Evolutionary conservation across 306 rosid genomes (phyloP), one percentile per base, ranked within the genome.

Genomic region (Hippophae tibetana): DNA sequence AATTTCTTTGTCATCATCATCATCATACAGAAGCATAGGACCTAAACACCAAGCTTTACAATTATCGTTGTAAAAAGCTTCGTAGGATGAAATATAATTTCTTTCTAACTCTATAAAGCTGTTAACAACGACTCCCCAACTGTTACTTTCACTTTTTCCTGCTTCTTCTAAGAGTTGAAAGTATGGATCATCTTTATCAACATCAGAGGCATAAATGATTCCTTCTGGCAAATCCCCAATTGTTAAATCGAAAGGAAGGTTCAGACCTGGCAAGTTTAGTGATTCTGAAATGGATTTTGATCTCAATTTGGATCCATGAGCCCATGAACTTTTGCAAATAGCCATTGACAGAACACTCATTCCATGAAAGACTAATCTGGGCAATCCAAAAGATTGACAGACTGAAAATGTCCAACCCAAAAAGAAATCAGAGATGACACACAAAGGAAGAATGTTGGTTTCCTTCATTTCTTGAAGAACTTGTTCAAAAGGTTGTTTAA

Each of bases 401-500:
- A 43, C 60, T 9, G 54, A 47, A 0, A 58, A 70, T 1, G 77
- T 76, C 62, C 69, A 76, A 2, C 68, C 13, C 0, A 67, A 41
- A 13, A 67, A 63, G 71, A 71, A 67, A 56, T 67, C 74, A 5
- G 74, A 76, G 47, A 76, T 51, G 5, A 71, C 77, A 14, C 70
- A 67, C 18, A 58, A 13, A 9, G 76, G 73, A 27, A 44, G 70
- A 45, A 18, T 14, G 1, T 42, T 48, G 13, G 38, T 26, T 0
- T 56, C 48, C 7, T 51, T 52, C 79, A 75, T 69, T 7, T 52
- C 10, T 11, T 18, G 52, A 0, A 69, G 71, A 45, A 70, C 54
- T 5, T 13, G 9, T 38, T 56, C 59, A 18, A 70, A 75, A 11
- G 61, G 66, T 3, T 18, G 42, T 51, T 53, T 26, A 57, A 75